Percentiles rank a stretch among this genome's conserved stretches.
Evolutionary conservation across 768 basidiomycete genomes (phyloP).

Genomic region (Mycena alexandri): DNA sequence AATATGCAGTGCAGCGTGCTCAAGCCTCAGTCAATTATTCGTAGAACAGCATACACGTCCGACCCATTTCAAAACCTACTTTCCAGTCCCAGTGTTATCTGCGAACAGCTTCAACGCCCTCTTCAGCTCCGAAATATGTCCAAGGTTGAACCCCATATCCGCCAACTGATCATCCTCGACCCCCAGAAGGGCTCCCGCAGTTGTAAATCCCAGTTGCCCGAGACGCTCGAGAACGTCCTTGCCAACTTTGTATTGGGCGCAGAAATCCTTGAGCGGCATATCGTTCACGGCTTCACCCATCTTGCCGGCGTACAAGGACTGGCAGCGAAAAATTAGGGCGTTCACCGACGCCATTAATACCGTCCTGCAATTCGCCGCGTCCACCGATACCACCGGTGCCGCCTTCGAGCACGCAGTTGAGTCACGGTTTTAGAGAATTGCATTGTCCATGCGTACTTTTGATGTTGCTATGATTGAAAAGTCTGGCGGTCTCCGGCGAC

Average conservation of each 20-base stretch:
- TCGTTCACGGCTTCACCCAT: no score
- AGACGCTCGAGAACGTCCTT: neutral
- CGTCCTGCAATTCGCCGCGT: no score
- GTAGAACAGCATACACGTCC: no score
- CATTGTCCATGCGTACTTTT: neutral
- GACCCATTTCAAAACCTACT: no score
- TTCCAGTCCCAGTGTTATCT: no score
- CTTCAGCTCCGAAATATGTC: constrained; percentile 9
- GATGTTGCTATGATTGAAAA: neutral
- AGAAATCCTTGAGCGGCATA: neutral
- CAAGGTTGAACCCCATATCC: neutral
- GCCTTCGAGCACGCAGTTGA: neutral
- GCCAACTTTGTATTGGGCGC: neutral
- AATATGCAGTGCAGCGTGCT: no score
- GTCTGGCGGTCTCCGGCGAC: neutral
- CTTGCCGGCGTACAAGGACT: no score
- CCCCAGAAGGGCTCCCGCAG: neutral
- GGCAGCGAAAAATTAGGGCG: neutral
- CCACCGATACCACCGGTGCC: neutral
- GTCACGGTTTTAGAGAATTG: neutral
- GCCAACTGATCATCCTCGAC: neutral
- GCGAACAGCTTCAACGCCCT: constrained; percentile 3
- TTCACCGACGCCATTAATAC: neutral
- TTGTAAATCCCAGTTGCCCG: neutral
- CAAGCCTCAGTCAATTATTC: no score